phyloP scores from a whole-genome alignment of 768 basidiomycete species.

The Peribolospora kevripleyi region DNA sequence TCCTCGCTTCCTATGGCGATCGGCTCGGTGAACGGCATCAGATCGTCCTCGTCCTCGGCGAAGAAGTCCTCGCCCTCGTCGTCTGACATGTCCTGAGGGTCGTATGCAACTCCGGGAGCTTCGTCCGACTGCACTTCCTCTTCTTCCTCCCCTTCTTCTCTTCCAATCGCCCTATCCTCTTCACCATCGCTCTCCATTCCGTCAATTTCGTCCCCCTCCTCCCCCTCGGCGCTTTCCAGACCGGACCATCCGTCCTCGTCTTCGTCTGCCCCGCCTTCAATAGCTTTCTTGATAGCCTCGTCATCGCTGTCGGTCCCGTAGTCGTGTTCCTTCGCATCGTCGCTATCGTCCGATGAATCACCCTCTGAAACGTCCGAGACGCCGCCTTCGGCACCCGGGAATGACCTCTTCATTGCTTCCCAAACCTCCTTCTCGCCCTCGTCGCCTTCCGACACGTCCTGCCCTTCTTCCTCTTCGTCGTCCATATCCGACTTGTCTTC shows the following conservation, averaged over 20 bases:
- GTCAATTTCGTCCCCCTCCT: slow-evolving; percentile 9
- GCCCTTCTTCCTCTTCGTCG: slow-evolving; percentile 4
- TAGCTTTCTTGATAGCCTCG: too few relatives aligned
- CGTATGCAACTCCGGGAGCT: too few relatives aligned
- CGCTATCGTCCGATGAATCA: not conserved
- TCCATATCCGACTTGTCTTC: not conserved
- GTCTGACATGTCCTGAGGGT: not conserved
- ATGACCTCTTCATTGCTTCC: slow-evolving; percentile 11
- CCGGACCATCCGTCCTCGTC: slow-evolving; percentile 1
- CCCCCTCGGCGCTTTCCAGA: not conserved
- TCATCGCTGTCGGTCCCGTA: not conserved
- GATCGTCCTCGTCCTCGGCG: slow-evolving; percentile 8
- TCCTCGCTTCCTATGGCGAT: not conserved
- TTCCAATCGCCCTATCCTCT: too few relatives aligned
- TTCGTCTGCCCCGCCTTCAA: not conserved
- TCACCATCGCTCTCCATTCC: not conserved
- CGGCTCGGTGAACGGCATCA: not conserved
- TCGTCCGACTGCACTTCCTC: too few relatives aligned
- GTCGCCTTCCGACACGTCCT: not conserved
- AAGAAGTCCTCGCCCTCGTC: slow-evolving; percentile 1
- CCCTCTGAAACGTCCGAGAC: too few relatives aligned
- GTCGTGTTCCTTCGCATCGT: not conserved
- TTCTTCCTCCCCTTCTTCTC: too few relatives aligned
- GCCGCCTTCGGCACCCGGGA: slow-evolving; percentile 6
- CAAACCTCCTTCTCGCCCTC: slow-evolving; percentile 13